These are phyloP conservation scores for Digitaria exilis DNA, from an alignment of 202 grass and related monocot species.

Conservation along the genomic window DNA sequence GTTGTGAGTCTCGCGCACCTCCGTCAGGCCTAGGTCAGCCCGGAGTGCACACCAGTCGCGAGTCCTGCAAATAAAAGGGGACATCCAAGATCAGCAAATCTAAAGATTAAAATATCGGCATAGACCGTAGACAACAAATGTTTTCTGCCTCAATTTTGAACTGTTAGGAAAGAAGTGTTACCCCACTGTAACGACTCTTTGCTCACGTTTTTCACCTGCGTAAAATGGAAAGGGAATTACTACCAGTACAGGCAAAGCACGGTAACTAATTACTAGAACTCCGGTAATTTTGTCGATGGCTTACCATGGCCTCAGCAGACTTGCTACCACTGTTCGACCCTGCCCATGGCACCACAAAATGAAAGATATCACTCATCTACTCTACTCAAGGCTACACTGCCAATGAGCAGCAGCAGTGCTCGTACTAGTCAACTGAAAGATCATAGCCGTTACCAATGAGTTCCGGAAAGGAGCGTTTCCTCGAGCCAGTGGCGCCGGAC, in stretches of 20 bases:
- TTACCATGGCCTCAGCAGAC: constrained; percentile 84
- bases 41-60: constrained; percentile 79
- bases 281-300: background rate
- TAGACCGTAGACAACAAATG: background rate
- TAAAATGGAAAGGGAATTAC: background rate
- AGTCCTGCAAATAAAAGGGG: constrained; percentile 56
- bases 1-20: constrained; percentile 84
- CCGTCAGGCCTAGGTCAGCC: constrained; percentile 81
- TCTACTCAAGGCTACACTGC: background rate
- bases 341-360: constrained; percentile 5
- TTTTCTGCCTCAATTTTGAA: background rate
- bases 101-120: background rate
- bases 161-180: constrained; percentile 5
- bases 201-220: constrained; percentile 75
- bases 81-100: background rate
- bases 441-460: constrained; percentile 44
- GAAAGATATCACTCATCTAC: background rate
- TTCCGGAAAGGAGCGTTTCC: constrained; percentile 43
- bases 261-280: background rate
- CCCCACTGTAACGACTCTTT: constrained; percentile 94
- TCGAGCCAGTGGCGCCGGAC: constrained; percentile 41
- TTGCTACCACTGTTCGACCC: constrained; percentile 60
- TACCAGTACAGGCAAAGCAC: background rate
- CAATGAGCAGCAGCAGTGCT: background rate
- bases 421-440: background rate